Conservation (phyloP, 805 yeast genomes). For the Zygoascus flipseniorum region DNA sequence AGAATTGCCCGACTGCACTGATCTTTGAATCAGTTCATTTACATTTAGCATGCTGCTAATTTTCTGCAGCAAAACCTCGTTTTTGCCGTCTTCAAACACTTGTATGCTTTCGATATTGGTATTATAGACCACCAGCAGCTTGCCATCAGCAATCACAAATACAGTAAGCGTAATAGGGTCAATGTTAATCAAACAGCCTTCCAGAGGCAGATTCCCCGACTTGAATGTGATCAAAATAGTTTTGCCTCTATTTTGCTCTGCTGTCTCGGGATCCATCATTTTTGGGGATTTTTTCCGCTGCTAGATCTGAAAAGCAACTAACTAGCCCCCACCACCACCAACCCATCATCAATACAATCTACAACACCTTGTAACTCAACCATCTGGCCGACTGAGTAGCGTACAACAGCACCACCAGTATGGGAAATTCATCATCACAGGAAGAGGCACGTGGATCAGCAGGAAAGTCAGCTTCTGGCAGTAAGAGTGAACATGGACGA, state of each 20-base stretch:
- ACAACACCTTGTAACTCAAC: not conserved
- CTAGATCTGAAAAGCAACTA: too few relatives aligned
- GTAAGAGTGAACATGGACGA: not conserved
- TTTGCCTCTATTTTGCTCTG: conserved; percentile 5
- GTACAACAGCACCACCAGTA: not conserved
- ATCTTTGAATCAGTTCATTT: not conserved
- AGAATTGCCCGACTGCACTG: too few relatives aligned
- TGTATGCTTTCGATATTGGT: not conserved
- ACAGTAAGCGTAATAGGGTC: conserved; percentile 11
- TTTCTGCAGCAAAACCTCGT: not conserved
- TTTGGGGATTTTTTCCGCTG: not conserved
- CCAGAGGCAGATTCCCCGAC: conserved; percentile 3
- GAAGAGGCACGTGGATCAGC: conserved; percentile 12
- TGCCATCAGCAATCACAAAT: conserved; percentile 3
- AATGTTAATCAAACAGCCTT: conserved; percentile 8
- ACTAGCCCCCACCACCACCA: too few relatives aligned
- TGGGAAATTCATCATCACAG: conserved; percentile 19
- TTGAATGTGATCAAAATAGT: conserved; percentile 5
- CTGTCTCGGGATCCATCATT: conserved; percentile 2
- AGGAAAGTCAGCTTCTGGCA: not conserved
- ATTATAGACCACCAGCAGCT: not conserved
- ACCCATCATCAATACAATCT: too few relatives aligned
- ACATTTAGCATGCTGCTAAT: not conserved
- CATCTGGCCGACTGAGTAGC: too few relatives aligned
- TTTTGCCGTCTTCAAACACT: not conserved